These are phyloP conservation scores for Trametes gibbosa DNA, from an alignment of 768 basidiomycete species.

Conservation along the genomic window DNA sequence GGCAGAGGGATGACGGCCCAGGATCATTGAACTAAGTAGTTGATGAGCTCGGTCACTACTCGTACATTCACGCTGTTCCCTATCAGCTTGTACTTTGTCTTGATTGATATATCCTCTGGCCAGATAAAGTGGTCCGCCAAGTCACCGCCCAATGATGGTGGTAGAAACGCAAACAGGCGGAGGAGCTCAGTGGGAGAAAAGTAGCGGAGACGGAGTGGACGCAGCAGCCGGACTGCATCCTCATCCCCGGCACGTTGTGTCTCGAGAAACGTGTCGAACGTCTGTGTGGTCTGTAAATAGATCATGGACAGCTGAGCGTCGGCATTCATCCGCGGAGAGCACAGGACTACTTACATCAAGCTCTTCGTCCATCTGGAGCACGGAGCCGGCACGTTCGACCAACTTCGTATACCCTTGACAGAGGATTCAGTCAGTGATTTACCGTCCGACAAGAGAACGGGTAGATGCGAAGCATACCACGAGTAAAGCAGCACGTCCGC, in stretches of 20 bases:
- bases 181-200: conserved; percentile 74
- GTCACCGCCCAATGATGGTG: conserved; percentile 13
- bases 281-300: conserved; percentile 49
- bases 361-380: conserved; percentile 66
- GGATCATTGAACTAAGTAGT: conserved; percentile 46
- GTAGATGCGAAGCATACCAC: conserved; percentile 45
- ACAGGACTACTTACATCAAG: conserved; percentile 51
- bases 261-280: conserved; percentile 54
- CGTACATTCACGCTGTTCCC: conserved; percentile 83
- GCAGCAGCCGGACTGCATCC: conserved; percentile 52
- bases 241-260: conserved; percentile 40
- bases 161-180: conserved; percentile 60
- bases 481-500: conserved; percentile 77
- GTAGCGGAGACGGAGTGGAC: conserved; percentile 64
- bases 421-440: background rate
- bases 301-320: background rate
- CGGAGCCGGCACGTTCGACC: conserved; percentile 75
- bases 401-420: conserved; percentile 74
- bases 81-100: conserved; percentile 72
- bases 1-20: background rate
- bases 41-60: conserved; percentile 61
- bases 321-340: background rate
- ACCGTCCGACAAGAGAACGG: background rate
- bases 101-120: conserved; percentile 58
- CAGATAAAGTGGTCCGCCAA: conserved; percentile 46